Evolutionary conservation across 2,329 filamentous ascomycete genomes (phyloP).

Genomic region (Trichoderma brevicompactum): DNA sequence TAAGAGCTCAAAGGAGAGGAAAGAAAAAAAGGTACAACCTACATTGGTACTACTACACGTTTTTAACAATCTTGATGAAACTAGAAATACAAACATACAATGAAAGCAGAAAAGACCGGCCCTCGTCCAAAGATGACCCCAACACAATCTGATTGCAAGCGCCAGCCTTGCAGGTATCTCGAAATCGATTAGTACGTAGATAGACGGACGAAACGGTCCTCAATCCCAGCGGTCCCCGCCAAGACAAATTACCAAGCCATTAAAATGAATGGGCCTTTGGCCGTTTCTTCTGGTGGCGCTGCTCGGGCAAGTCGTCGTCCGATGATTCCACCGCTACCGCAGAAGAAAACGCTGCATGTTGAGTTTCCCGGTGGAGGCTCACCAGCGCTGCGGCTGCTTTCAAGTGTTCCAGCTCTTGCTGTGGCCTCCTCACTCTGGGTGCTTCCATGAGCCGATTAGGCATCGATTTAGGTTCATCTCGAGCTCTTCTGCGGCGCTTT

Average conservation of each 20-base stretch:
- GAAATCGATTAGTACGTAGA: not conserved
- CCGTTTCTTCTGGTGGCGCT: constrained; percentile 24
- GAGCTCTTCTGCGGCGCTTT: constrained; percentile 21
- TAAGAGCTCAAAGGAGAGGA: not conserved
- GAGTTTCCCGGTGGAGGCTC: constrained; percentile 26
- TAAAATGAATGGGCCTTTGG: constrained; percentile 26
- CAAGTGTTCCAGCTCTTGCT: constrained; percentile 20
- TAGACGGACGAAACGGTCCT: not conserved
- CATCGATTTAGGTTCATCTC: not conserved
- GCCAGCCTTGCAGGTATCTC: constrained; percentile 16
- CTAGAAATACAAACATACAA: not conserved
- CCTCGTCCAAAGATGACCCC: constrained; percentile 1
- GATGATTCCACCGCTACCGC: not conserved
- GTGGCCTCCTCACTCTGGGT: not conserved
- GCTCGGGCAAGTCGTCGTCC: constrained; percentile 5
- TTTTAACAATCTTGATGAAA: not conserved
- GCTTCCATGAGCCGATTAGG: not conserved
- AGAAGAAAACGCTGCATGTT: not conserved
- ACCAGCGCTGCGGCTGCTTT: constrained; percentile 30
- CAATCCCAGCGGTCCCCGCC: not conserved
- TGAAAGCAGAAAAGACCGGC: not conserved
- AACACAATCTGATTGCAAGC: constrained; percentile 14
- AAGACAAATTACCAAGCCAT: not conserved
- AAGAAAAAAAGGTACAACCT: not conserved
- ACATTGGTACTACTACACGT: not conserved